Conservation (phyloP, 768 basidiomycete genomes). For the Trametes punicea region DNA sequence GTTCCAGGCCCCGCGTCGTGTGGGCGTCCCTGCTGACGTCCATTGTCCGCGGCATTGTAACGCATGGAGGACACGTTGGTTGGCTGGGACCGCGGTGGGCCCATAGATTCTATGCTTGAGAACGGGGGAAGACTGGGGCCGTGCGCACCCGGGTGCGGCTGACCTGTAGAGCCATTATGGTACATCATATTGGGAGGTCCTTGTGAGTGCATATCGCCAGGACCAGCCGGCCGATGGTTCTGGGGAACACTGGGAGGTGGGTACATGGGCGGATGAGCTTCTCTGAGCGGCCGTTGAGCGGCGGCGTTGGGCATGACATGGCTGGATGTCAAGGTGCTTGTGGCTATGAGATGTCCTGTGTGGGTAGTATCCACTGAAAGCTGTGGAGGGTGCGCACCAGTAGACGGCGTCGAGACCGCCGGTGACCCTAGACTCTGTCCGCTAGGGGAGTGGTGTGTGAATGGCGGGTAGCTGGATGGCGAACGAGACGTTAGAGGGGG, state of each 20-base stretch:
- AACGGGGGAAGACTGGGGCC: conserved; percentile 67
- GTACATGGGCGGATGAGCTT: conserved; percentile 15
- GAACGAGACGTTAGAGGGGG: conserved; percentile 51
- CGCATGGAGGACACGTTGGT: conserved; percentile 57
- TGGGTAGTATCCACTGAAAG: conserved; percentile 27
- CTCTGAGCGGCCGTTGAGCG: conserved; percentile 9
- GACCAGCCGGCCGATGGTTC: conserved; percentile 31
- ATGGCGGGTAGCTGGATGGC: conserved; percentile 57
- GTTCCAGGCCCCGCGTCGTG: conserved; percentile 35
- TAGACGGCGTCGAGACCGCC: conserved; percentile 39
- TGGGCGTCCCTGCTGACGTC: conserved; percentile 21
- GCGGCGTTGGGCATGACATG: conserved; percentile 12
- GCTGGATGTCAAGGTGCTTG: conserved; percentile 27
- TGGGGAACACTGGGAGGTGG: conserved; percentile 3
- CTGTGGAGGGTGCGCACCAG: conserved; percentile 28
- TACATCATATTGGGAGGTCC: conserved; percentile 43
- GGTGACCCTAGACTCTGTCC: conserved; percentile 58
- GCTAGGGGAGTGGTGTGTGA: conserved; percentile 63
- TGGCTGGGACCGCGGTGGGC: conserved; percentile 30
- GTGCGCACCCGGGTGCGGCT: conserved; percentile 28
- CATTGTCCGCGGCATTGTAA: conserved; percentile 47
- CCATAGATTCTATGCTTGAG: conserved; percentile 63
- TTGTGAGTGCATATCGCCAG: conserved; percentile 44
- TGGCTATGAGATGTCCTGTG: conserved; percentile 25
- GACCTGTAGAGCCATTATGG: conserved; percentile 20